Evolutionary conservation across 139 green algal genomes (phyloP).

Genomic region (Penium margaritaceum): DNA sequence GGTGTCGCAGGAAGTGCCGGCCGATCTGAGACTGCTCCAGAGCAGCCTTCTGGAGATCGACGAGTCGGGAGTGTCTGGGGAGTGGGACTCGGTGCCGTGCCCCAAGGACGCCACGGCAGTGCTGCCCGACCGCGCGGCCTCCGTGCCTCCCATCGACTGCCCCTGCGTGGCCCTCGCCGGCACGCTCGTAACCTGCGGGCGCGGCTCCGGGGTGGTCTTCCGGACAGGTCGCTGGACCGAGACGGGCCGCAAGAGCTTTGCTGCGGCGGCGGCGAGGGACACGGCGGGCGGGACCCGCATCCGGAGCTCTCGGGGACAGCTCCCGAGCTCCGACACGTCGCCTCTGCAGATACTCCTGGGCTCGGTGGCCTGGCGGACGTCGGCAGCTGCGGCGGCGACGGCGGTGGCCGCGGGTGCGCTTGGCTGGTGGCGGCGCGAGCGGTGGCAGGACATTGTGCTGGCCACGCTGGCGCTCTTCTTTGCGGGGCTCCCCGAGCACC

Average conservation of each 20-base stretch:
- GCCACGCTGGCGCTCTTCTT: background rate
- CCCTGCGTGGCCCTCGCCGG: background rate
- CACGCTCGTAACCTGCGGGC: background rate
- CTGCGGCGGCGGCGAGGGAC: background rate
- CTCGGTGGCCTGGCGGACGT: background rate
- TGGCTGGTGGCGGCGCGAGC: background rate
- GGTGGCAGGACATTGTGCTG: background rate
- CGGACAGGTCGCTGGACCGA: background rate
- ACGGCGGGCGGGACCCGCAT: background rate
- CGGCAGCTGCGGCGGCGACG: background rate
- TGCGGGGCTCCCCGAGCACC: background rate
- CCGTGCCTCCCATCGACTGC: background rate
- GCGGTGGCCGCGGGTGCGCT: background rate
- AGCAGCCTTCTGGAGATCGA: background rate
- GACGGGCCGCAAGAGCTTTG: background rate
- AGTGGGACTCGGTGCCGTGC: background rate
- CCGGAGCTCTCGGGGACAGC: background rate
- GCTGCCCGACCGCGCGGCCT: background rate
- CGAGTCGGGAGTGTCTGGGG: background rate
- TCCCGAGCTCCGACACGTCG: no score
- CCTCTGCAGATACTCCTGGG: conserved; percentile 1
- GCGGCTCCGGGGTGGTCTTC: background rate
- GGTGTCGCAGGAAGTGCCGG: conserved; percentile 5
- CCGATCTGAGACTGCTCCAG: background rate
- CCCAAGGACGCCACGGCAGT: background rate